A percentile compares a stretch with the other conserved stretches of the same genome.
These are phyloP conservation scores for Aurantiochytrium sp. DNA, from an alignment of 108 stramenopile genomes.

Conservation along the genomic window DNA sequence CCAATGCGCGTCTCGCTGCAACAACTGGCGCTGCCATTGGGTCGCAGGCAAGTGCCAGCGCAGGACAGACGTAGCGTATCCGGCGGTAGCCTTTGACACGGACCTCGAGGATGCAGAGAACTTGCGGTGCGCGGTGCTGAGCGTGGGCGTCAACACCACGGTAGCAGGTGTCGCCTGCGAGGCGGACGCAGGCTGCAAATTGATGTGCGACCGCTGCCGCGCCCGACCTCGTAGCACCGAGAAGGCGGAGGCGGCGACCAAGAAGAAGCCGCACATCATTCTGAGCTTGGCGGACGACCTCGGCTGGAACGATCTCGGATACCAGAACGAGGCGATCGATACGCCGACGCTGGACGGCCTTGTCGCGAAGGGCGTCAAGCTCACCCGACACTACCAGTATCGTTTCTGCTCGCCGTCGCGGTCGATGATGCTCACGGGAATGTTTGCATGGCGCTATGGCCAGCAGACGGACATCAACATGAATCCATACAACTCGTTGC, in stretches of 20 bases:
- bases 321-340: neutral
- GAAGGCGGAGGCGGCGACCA: neutral
- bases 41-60: neutral
- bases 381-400: slow-evolving; percentile 9
- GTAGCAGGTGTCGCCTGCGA: neutral
- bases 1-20: neutral
- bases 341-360: neutral
- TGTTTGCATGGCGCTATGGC: neutral
- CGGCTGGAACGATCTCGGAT: slow-evolving; percentile 8
- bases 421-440: neutral
- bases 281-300: slow-evolving; percentile 3
- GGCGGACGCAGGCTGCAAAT: neutral
- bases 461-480: slow-evolving; percentile 34
- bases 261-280: neutral
- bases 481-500: neutral
- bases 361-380: neutral
- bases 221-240: neutral
- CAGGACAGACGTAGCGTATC: neutral
- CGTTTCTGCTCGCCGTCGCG: slow-evolving; percentile 42
- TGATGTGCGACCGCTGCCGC: neutral
- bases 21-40: neutral
- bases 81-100: neutral
- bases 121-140: neutral
- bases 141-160: neutral
- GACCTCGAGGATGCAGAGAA: neutral